Conservation (phyloP, 192 early-diverging fungal species). For the Linderina pennispora region DNA sequence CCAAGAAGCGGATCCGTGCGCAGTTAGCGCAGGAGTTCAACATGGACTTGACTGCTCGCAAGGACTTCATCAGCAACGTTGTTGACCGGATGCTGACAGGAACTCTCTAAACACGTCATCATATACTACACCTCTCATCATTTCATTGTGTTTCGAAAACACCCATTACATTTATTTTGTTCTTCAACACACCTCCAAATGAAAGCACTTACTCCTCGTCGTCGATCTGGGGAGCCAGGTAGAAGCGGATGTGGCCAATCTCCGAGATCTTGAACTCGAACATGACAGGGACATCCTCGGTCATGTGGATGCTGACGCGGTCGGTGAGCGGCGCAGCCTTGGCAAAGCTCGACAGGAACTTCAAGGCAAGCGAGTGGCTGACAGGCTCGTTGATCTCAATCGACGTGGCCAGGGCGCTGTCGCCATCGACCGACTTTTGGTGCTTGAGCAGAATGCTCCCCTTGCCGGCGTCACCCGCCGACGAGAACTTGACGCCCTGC, state of each 20-base stretch:
- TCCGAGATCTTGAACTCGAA: constrained; percentile 91
- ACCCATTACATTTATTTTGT: no score
- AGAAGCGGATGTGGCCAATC: constrained; percentile 90
- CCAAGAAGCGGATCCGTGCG: constrained; percentile 79
- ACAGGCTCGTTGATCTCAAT: constrained; percentile 81
- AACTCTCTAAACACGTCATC: constrained; percentile 4
- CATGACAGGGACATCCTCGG: constrained; percentile 83
- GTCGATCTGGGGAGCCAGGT: constrained; percentile 77
- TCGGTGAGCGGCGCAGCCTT: constrained; percentile 85
- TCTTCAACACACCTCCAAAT: no score
- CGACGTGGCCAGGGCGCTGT: constrained; percentile 49
- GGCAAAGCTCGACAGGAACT: constrained; percentile 91
- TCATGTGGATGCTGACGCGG: constrained; percentile 75
- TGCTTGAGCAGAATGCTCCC: constrained; percentile 81
- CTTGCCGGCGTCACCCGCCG: constrained; percentile 80
- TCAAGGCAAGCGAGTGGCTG: constrained; percentile 81
- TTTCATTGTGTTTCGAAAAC: not conserved
- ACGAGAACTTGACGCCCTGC: constrained; percentile 87
- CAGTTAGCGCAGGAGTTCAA: constrained; percentile 59
- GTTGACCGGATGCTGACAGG: constrained; percentile 45
- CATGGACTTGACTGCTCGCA: constrained; percentile 53
- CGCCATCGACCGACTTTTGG: constrained; percentile 66
- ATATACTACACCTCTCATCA: not conserved
- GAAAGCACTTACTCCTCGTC: constrained; percentile 50
- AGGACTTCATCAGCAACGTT: constrained; percentile 65